Evolutionary conservation across 345 rosid genomes (phyloP).

Genomic region (Arabis hirsuta): DNA sequence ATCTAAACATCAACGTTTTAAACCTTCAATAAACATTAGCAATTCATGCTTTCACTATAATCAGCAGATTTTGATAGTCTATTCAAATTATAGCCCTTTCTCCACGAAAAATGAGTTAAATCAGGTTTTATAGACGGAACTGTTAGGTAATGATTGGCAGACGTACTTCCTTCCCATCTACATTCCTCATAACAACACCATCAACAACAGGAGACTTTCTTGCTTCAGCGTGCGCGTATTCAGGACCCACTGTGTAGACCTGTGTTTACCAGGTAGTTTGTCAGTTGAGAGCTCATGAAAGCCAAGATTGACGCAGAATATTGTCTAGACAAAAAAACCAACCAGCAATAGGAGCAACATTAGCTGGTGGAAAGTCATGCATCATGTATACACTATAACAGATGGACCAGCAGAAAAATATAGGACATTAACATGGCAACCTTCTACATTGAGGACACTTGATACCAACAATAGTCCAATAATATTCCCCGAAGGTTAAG

Average conservation of each 20-base stretch:
- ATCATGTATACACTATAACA: slow-evolving; percentile 8
- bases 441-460: slow-evolving; percentile 11
- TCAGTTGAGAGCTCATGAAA: slow-evolving; percentile 35
- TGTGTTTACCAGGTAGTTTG: slow-evolving; percentile 45
- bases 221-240: slow-evolving; percentile 99
- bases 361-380: slow-evolving; percentile 15
- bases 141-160: neutral
- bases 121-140: neutral
- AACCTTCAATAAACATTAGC: slow-evolving; percentile 13
- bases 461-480: slow-evolving; percentile 16
- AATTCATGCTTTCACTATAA: slow-evolving; percentile 10
- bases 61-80: slow-evolving; percentile 13
- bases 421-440: slow-evolving; percentile 6
- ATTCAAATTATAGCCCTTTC: neutral
- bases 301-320: neutral
- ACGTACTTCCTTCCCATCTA: slow-evolving; percentile 97
- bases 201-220: slow-evolving; percentile 99
- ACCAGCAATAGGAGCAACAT: slow-evolving; percentile 13
- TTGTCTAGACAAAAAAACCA: slow-evolving; percentile 2
- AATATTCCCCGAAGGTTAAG: neutral
- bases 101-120: slow-evolving; percentile 4
- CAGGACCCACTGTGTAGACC: slow-evolving; percentile 99
- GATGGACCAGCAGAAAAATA: neutral
- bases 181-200: slow-evolving; percentile 99
- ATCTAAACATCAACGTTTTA: neutral